Evolutionary conservation across 2,329 filamentous ascomycete genomes (phyloP), one percentile per base, ranked within the genome.

Genomic region (Hypoxylon sp.): DNA sequence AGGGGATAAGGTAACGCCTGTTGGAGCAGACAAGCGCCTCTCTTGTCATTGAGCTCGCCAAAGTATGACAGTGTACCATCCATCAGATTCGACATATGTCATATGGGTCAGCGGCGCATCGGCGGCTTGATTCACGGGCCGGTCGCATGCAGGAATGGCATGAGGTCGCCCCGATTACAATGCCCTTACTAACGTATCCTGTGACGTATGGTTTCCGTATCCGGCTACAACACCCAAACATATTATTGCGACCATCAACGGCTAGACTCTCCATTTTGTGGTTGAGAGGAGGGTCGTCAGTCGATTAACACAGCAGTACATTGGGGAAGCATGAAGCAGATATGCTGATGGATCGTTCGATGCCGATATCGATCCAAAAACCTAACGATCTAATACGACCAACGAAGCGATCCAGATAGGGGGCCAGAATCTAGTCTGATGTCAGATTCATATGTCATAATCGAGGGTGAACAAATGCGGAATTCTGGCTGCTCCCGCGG

Each of bases 401-500:
- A 68, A 27, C 68, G 33, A 57, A 51, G 48, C 22, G 11, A 44
- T 61, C 51, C 37, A 49, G 40, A 57, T 20, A 50, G 27, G 58
- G 25, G 57, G 55, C 25, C 22, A 42, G 49, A 44, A 57, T 25
- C 50, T 55, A 20, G 55, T 68, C 68, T 71, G 68, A 71, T 71
- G 68, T 71, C 68, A 71, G 65, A 61, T 50, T 63, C 59, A 53
- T 68, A 64, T 69, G 65, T 64, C 68, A 70, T 62, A 20, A 14
- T 50, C 31, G 30, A 20, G 44, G 48, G n/a, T 58, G 51, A 61
- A 68, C 53, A 44, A 53, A 59, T 40, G 30, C 57, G 40, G 31
- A 58, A 46, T 60, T 49, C 14, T 54, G 44, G 30, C 49, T 53
- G 54, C n/a, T 30, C 48, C 14, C 8, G 22, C 31, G n/a, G 33